Conservation (phyloP, 768 basidiomycete species). For the Podaxis sp. region DNA sequence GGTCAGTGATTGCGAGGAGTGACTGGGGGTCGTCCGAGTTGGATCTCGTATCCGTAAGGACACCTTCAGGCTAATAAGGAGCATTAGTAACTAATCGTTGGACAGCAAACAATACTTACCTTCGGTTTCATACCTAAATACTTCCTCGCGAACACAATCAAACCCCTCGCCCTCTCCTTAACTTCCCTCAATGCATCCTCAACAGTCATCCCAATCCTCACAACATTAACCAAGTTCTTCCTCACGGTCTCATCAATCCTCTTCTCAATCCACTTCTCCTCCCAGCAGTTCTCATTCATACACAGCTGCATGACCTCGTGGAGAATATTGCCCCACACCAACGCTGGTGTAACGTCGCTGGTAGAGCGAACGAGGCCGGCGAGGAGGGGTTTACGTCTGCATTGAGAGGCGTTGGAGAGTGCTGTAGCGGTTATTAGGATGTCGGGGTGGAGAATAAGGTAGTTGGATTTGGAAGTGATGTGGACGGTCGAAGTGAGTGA, state of each 20-base stretch:
- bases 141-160: slow-evolving; percentile 60
- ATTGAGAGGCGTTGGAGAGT: slow-evolving; percentile 80
- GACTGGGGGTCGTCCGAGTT: slow-evolving; percentile 44
- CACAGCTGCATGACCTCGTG: slow-evolving; percentile 91
- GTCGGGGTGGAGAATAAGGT: slow-evolving; percentile 90
- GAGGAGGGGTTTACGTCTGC: slow-evolving; percentile 85
- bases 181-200: slow-evolving; percentile 17
- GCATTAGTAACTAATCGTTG: neutral
- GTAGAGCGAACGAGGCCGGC: slow-evolving; percentile 58
- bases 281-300: slow-evolving; percentile 62
- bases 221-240: slow-evolving; percentile 57
- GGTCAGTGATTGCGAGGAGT: slow-evolving; percentile 66
- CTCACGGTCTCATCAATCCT: slow-evolving; percentile 57
- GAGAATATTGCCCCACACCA: slow-evolving; percentile 91
- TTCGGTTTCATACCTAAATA: slow-evolving; percentile 69
- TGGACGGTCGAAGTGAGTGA: slow-evolving; percentile 42
- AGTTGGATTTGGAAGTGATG: slow-evolving; percentile 62
- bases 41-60: slow-evolving; percentile 68
- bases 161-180: slow-evolving; percentile 54
- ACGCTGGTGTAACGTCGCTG: slow-evolving; percentile 60
- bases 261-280: slow-evolving; percentile 57
- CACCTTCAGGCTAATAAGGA: slow-evolving; percentile 52
- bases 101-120: slow-evolving; percentile 33
- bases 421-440: slow-evolving; percentile 88
- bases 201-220: slow-evolving; percentile 56